These are phyloP conservation scores for Candida nanaspora DNA, from an alignment of 805 yeast genomes.

Conservation along the genomic window DNA sequence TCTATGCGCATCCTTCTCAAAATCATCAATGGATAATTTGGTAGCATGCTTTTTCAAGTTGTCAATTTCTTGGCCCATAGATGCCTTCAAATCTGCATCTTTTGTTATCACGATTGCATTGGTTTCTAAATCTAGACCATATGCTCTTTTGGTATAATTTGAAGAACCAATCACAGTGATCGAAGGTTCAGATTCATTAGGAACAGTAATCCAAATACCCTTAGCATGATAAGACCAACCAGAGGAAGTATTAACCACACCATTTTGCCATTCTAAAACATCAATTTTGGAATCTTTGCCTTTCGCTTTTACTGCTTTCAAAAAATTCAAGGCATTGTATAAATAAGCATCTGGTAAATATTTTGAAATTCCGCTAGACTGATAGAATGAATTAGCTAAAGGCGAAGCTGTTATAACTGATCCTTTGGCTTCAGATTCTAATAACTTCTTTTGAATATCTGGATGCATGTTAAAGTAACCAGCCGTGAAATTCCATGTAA, in stretches of 20 bases:
- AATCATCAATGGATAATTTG: slow-evolving; percentile 52
- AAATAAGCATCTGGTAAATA: slow-evolving; percentile 84
- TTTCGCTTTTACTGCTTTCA: slow-evolving; percentile 38
- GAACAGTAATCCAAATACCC: slow-evolving; percentile 77
- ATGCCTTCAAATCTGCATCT: slow-evolving; percentile 47
- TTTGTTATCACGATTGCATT: slow-evolving; percentile 75
- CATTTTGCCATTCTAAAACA: slow-evolving; percentile 81
- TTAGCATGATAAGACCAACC: slow-evolving; percentile 99
- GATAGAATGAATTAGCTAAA: slow-evolving; percentile 87
- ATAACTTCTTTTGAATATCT: slow-evolving; percentile 50
- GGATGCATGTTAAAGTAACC: slow-evolving; percentile 94
- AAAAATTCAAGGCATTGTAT: slow-evolving; percentile 62
- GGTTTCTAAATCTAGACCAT: slow-evolving; percentile 79
- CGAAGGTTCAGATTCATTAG: slow-evolving; percentile 52
- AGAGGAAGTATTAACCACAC: slow-evolving; percentile 66
- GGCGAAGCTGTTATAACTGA: slow-evolving; percentile 87
- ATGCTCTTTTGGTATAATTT: slow-evolving; percentile 87
- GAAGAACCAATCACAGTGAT: slow-evolving; percentile 87
- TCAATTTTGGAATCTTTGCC: slow-evolving; percentile 40
- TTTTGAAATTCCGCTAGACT: slow-evolving; percentile 74
- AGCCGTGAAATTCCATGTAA: slow-evolving; percentile 85
- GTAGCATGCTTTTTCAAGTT: slow-evolving; percentile 49
- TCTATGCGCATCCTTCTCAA: slow-evolving; percentile 48
- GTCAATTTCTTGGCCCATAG: slow-evolving; percentile 57
- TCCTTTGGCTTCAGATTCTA: slow-evolving; percentile 54